phyloP scores from a whole-genome alignment of 2,329 filamentous ascomycete genomes.

The Geosmithia flava region DNA sequence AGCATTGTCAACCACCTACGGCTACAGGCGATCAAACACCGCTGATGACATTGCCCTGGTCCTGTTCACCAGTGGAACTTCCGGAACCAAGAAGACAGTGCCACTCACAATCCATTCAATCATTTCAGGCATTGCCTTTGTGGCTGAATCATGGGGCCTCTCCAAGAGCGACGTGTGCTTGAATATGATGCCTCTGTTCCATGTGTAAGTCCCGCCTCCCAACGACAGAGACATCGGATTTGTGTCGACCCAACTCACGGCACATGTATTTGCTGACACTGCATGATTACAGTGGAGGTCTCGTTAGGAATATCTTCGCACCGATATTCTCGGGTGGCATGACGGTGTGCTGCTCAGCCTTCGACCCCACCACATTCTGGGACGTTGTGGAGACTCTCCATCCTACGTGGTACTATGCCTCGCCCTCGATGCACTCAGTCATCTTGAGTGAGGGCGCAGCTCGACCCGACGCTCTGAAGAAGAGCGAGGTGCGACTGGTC shows the following conservation, averaged over 20 bases:
- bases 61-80: conserved; percentile 45
- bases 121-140: conserved; percentile 35
- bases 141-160: conserved; percentile 40
- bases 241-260: neutral
- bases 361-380: conserved; percentile 44
- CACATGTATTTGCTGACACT: neutral
- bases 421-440: conserved; percentile 42
- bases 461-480: conserved; percentile 23
- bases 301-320: conserved; percentile 41
- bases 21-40: conserved; percentile 19
- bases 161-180: conserved; percentile 33
- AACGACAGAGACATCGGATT: neutral
- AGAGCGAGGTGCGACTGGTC: conserved; percentile 34
- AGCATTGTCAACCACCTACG: conserved; percentile 1
- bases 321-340: conserved; percentile 40
- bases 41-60: conserved; percentile 35
- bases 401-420: conserved; percentile 46
- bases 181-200: conserved; percentile 49
- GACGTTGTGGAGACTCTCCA: conserved; percentile 32
- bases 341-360: conserved; percentile 39
- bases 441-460: conserved; percentile 32
- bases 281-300: conserved; percentile 26
- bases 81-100: conserved; percentile 45
- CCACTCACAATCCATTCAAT: conserved; percentile 38
- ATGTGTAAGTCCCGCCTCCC: conserved; percentile 27